Evolutionary conservation across 1,284 basidiomycete species (phyloP), one percentile per base, ranked within the genome.

Genomic region (Spongispora temasekensis): DNA sequence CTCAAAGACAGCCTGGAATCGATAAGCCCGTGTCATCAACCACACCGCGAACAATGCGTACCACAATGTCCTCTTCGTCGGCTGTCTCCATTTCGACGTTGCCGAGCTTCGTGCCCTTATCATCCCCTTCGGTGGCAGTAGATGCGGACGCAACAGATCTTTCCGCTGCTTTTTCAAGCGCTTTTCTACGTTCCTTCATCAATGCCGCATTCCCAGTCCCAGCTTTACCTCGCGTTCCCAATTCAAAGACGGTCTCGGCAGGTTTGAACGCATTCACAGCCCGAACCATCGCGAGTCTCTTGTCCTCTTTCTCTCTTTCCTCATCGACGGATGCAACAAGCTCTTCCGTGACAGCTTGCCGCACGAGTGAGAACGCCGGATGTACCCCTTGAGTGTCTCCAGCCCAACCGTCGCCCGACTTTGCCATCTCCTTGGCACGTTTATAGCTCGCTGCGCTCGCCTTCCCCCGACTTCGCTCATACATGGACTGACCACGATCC

Each of bases 401-500:
- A 10, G 87, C 83, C 91, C 91, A 93, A 60, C 84, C 84, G 2
- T 81, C 77, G 2, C 83, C 78, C 56, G 86, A 85, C 68, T 91
- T 92, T 61, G 85, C 81, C 82, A 97, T 91, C 59, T 90, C 89
- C 75, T 98, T 99, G 7, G 96, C 90, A 12, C 95, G 86, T 65
- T 90, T 87, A 78, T 98, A 94, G 67, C 90, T 92, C 58, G 90
- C 89, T 21, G 88, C 83, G 66, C 89, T 91, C 4, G 97, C 96
- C 72, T 97, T 97, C 32, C 90, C 89, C 71, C 94, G 90, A 61
- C 93, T 95, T 31, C 95, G 88, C 70, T 97, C 95, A 73, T 97
- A 99, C 93, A 98, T 93, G 8, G 84, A 80, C 65, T 98, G 95
- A 0, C 96, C 97, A 56, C 94, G 88, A 59, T 84, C 82, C 86